Base-by-base conservation (phyloP, 2,329 filamentous ascomycete genomes). In the Fusarium solani-melongenae region DNA sequence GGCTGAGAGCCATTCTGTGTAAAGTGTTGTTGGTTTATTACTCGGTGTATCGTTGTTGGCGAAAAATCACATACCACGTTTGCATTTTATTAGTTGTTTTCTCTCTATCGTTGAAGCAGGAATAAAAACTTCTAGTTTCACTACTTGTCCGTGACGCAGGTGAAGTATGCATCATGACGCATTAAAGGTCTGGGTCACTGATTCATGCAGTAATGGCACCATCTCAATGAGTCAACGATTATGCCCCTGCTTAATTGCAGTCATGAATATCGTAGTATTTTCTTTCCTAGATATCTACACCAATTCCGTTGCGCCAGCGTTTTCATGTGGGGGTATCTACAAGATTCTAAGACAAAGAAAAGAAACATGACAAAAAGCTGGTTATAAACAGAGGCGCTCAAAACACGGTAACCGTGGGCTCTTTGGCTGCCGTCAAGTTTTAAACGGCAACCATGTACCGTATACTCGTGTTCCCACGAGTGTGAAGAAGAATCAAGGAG, bases 41-140 rank as follows among this genome's bases (percentile, higher is more conserved):
- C 68, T 67, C 62, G 76, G 75, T 79, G 74, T 78, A 78, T 69
- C 71, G 72, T 60, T 78, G 58, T 62, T 70, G 71, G 74, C 73
- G 70, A 78, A 79, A 76, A 79, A 77, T 77, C 72, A 78, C 75
- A 79, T 79, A 78, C 74, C 75, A 76, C 70, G 63, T 59, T 64
- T 68, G 63, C 69, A 67, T 68, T 60, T 66, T 62, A 66, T 67
- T 53, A 53, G 49, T 64, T 68, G 61, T 66, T 71, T 70, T 60
- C 64, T 59, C 66, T 67, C 59, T 76, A 59, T 67, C 49, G 34
- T 62, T 59, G 69, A 74, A 64, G 64, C 66, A 65, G 66, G 60
- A 62, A 49, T 62, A 22, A 61, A 46, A 39, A 62, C 56, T 65
- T 38, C 46, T 61, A 15, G 53, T 58, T 66, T 61, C 29, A 61